These are phyloP conservation scores for Inosperma sp. DNA, from an alignment of 768 basidiomycete genomes.

Conservation along the genomic window DNA sequence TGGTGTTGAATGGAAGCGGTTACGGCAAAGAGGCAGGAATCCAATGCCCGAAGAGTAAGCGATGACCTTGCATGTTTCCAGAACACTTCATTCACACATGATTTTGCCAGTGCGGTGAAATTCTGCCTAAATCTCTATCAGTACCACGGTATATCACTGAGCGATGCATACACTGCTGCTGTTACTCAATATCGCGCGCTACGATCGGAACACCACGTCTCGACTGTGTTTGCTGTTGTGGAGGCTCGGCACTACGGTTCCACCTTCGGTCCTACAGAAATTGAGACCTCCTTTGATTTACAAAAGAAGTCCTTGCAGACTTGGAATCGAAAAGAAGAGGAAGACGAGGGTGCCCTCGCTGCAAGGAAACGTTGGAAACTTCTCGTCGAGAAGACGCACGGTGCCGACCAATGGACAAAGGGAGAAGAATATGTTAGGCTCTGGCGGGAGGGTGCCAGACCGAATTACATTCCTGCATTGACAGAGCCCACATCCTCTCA, in stretches of 20 bases:
- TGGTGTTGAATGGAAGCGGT: constrained; percentile 67
- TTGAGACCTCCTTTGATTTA: constrained; percentile 55
- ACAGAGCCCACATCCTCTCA: constrained; percentile 33
- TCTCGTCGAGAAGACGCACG: constrained; percentile 44
- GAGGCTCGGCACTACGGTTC: constrained; percentile 80
- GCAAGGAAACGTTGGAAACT: constrained; percentile 78
- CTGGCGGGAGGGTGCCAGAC: constrained; percentile 67
- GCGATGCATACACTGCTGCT: constrained; percentile 74
- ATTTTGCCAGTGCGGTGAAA: constrained; percentile 58
- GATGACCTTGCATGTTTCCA: neutral
- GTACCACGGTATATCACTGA: constrained; percentile 57
- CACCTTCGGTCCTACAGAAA: constrained; percentile 53
- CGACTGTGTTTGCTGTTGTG: constrained; percentile 66
- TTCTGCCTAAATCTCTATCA: constrained; percentile 78
- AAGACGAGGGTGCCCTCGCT: constrained; percentile 55
- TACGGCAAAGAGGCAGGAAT: constrained; percentile 77
- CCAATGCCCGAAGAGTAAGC: constrained; percentile 89
- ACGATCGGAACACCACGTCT: constrained; percentile 77
- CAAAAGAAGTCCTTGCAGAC: constrained; percentile 59
- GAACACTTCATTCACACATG: constrained; percentile 12
- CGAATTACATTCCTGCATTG: constrained; percentile 57
- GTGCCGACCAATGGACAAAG: constrained; percentile 58
- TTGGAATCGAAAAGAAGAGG: constrained; percentile 50
- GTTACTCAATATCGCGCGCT: constrained; percentile 85
- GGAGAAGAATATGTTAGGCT: constrained; percentile 68